Conservation (phyloP, 768 basidiomycete genomes). For the Boletus tylopilopsis region DNA sequence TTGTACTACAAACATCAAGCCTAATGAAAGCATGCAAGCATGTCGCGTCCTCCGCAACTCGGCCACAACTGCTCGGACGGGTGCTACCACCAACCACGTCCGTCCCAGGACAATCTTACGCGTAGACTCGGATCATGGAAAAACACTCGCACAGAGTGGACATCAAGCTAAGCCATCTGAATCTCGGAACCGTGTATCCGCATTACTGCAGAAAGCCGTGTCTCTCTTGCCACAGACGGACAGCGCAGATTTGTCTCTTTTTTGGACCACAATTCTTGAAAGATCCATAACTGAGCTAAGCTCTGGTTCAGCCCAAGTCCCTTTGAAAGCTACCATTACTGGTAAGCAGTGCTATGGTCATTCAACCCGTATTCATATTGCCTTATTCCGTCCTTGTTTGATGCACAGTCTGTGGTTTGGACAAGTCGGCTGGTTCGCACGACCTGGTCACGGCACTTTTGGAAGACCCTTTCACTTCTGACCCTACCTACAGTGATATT, state of each 20-base stretch:
- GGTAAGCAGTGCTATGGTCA: constrained; percentile 36
- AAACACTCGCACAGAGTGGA: not conserved
- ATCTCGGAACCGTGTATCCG: constrained; percentile 34
- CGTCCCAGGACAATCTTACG: not conserved
- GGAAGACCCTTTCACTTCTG: constrained; percentile 65
- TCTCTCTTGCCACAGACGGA: too few species aligned
- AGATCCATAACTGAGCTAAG: constrained; percentile 28
- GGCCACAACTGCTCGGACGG: not conserved
- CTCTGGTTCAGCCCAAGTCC: constrained; percentile 31
- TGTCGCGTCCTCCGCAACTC: constrained; percentile 20
- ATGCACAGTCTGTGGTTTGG: constrained; percentile 51
- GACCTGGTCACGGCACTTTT: constrained; percentile 69
- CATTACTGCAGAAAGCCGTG: constrained; percentile 28
- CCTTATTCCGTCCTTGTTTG: not conserved
- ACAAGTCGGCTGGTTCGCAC: constrained; percentile 48
- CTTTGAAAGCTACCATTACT: constrained; percentile 42
- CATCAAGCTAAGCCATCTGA: not conserved
- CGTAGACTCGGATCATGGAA: not conserved
- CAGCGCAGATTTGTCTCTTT: constrained; percentile 34
- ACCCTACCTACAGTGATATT: constrained; percentile 37
- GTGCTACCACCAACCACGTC: not conserved
- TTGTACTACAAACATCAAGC: not conserved
- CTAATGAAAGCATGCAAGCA: constrained; percentile 25
- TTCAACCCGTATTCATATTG: constrained; percentile 1
- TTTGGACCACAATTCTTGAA: constrained; percentile 47